Evolutionary conservation across 1,284 basidiomycete genomes (phyloP).

Genomic region (Trametes polyzona): DNA sequence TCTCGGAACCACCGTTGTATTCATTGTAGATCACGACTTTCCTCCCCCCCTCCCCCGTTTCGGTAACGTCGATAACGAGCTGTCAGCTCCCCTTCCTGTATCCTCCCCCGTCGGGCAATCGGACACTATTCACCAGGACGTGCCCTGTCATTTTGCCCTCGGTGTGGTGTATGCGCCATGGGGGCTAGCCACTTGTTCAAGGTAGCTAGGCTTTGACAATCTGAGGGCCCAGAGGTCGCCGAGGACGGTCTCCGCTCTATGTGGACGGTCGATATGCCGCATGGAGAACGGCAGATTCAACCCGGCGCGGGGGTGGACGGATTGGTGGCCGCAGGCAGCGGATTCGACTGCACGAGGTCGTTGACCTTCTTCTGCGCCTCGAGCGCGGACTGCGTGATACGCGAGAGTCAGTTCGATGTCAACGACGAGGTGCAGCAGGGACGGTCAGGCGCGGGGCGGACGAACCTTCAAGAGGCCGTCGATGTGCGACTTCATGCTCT

Average conservation of each 20-base stretch:
- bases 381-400: constrained; percentile 54
- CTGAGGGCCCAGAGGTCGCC: too few species aligned
- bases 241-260: too few species aligned
- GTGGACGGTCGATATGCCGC: too few species aligned
- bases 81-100: not conserved
- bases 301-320: constrained; percentile 16
- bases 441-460: not conserved
- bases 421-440: constrained; percentile 40
- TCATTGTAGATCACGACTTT: constrained; percentile 24
- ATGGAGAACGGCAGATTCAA: not conserved
- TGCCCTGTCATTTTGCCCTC: not conserved
- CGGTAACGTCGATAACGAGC: too few species aligned
- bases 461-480: constrained; percentile 73
- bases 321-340: constrained; percentile 13
- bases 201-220: too few species aligned
- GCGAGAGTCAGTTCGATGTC: not conserved
- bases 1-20: constrained; percentile 19
- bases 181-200: too few species aligned
- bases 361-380: constrained; percentile 77
- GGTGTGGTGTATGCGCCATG: too few species aligned
- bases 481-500: constrained; percentile 73
- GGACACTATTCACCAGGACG: too few species aligned
- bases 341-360: constrained; percentile 57
- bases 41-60: too few species aligned
- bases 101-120: not conserved